A percentile compares a stretch with the other conserved stretches of the same genome.
phyloP scores from a whole-genome alignment of 2,329 filamentous ascomycete species.

The Grosmannia clavigera region DNA sequence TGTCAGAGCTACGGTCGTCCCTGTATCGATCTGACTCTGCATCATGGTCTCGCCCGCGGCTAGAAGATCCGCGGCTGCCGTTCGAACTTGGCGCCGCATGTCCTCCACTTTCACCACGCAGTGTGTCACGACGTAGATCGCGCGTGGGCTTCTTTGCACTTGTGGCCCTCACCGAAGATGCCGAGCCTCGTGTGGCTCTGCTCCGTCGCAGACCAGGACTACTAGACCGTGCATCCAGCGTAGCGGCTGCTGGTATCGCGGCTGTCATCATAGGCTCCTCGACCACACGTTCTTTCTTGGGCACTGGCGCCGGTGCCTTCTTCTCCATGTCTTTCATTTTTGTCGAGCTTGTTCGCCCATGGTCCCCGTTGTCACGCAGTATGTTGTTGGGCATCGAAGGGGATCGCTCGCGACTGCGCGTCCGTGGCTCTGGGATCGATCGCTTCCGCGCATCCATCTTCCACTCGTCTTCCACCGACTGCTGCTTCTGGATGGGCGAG shows the following conservation, averaged over 20 bases:
- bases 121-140: conserved; percentile 48
- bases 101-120: conserved; percentile 46
- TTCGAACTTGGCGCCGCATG: conserved; percentile 34
- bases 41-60: neutral
- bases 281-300: conserved; percentile 16
- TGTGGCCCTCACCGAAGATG: conserved; percentile 34
- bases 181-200: conserved; percentile 37
- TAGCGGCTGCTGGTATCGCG: neutral
- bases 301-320: conserved; percentile 5
- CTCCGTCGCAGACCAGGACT: conserved; percentile 37
- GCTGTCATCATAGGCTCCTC: conserved; percentile 21
- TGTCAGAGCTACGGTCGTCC: neutral
- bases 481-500: conserved; percentile 17
- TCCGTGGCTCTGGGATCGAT: conserved; percentile 8
- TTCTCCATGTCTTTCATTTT: neutral
- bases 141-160: conserved; percentile 37
- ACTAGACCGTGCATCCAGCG: conserved; percentile 9
- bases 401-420: conserved; percentile 1
- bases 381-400: neutral
- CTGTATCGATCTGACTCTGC: neutral
- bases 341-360: neutral
- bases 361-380: conserved; percentile 3
- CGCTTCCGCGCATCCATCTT: conserved; percentile 12
- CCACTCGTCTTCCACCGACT: conserved; percentile 23
- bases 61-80: conserved; percentile 22